These are phyloP conservation scores for Pseudoneurospora amorphoporcata DNA, from an alignment of 495 filamentous ascomycete species.

Conservation along the genomic window DNA sequence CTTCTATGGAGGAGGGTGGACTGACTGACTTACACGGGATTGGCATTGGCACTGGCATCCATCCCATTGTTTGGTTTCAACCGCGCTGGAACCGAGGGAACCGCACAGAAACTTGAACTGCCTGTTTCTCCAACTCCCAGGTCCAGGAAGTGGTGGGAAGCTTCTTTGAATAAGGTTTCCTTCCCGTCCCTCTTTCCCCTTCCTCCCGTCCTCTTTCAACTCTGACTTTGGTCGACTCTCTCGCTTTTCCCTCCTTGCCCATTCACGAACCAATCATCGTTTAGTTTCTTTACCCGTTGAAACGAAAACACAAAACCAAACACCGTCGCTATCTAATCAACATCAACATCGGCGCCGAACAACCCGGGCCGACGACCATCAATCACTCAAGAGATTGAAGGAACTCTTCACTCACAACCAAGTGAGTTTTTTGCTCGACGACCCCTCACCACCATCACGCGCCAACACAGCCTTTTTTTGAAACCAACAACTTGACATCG, in stretches of 20 bases:
- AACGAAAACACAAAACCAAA: neutral
- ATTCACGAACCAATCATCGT: neutral
- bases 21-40: neutral
- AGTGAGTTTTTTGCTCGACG: neutral
- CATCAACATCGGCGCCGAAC: neutral
- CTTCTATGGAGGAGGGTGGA: neutral
- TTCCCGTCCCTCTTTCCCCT: neutral
- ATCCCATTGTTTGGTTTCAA: neutral
- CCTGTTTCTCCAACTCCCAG: neutral
- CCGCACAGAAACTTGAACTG: neutral
- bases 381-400: neutral
- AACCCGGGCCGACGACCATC: neutral
- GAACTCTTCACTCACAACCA: neutral
- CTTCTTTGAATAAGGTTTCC: neutral
- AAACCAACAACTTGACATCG: neutral
- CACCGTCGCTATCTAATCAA: neutral
- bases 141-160: neutral
- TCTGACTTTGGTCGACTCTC: neutral
- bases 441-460: neutral
- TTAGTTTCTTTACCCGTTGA: neutral
- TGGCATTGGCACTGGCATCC: neutral
- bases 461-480: neutral
- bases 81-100: neutral
- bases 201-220: neutral
- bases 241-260: neutral